phyloP scores from a whole-genome alignment of 768 basidiomycete species.

The Pleurotus ostreatus region DNA sequence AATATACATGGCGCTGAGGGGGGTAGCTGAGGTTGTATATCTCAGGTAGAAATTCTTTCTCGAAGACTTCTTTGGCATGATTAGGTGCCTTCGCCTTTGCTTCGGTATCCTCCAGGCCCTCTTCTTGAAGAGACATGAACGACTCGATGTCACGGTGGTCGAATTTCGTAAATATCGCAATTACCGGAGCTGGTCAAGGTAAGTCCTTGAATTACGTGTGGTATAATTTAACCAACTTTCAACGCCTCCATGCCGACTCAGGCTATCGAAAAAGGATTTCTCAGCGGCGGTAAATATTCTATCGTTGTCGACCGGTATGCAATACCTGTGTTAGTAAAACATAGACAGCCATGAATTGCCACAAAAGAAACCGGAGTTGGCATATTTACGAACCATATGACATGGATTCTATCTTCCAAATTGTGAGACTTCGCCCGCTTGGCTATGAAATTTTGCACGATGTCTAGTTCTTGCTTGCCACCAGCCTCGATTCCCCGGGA shows the following conservation, averaged over 20 bases:
- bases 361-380: no score
- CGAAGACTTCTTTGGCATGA: neutral
- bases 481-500: conserved; percentile 20
- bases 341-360: no score
- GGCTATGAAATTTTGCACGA: conserved; percentile 12
- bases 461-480: conserved; percentile 7
- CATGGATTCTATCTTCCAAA: conserved; percentile 12
- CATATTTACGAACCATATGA: conserved; percentile 16
- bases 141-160: neutral
- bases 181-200: neutral
- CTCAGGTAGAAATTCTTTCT: neutral
- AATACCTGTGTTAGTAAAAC: no score
- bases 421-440: neutral
- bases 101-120: neutral
- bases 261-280: neutral
- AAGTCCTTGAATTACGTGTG: neutral
- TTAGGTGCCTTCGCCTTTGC: neutral
- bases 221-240: no score
- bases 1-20: neutral
- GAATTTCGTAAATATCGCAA: conserved; percentile 6
- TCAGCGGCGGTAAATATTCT: neutral
- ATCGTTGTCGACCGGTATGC: neutral
- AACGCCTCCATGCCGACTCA: neutral
- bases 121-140: neutral
- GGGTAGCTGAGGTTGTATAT: neutral